Evolutionary conservation across 176 grass and related monocot genomes (phyloP), one percentile per base, ranked within the genome.

Genomic region (Phyllostachys edulis): DNA sequence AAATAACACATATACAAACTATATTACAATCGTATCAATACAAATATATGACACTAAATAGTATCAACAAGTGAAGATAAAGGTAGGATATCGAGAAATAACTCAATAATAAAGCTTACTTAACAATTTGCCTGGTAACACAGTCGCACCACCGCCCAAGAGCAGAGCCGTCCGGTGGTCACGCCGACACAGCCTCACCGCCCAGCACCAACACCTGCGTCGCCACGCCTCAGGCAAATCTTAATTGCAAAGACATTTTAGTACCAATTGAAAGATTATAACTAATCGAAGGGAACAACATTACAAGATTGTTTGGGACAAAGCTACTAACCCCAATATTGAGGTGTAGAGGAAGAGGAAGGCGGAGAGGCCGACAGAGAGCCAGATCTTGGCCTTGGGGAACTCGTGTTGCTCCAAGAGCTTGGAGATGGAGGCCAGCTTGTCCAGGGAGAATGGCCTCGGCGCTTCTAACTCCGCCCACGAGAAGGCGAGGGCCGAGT

Each of bases 341-440:
- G 39, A 41, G 39, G 39, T 41, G 6, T 41, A 41, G 46, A 98
- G 83, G 85, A 87, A 92, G 24, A 98, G 91, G 87, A 95, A 98
- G 1, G 89, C 87, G 15, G 69, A 95, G 46, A 95, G 76, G 40
- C 93, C 85, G 5, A 83, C 55, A 1, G 73, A 85, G 47, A 95
- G 82, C 89, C 91, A 94, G 78, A 91, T 92, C 69, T 94, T 93
- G 56, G 80, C 91, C 71, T 90, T 76, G 6, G 93, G 91, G 21
- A 95, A 92, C 27, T 87, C 61, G 1, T 90, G 86, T 6, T 71
- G 44, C n/a, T 81, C 87, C 29, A 98, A 42, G 21, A 98, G 77
- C 50, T 10, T 27, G 10, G 80, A 57, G 15, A 98, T 65, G 82
- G 51, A 36, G 9, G 72, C 80, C 36, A 90, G 65, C 62, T 59